phyloP scores from a whole-genome alignment of 306 rosid genomes.

The Bauhinia variegata region DNA sequence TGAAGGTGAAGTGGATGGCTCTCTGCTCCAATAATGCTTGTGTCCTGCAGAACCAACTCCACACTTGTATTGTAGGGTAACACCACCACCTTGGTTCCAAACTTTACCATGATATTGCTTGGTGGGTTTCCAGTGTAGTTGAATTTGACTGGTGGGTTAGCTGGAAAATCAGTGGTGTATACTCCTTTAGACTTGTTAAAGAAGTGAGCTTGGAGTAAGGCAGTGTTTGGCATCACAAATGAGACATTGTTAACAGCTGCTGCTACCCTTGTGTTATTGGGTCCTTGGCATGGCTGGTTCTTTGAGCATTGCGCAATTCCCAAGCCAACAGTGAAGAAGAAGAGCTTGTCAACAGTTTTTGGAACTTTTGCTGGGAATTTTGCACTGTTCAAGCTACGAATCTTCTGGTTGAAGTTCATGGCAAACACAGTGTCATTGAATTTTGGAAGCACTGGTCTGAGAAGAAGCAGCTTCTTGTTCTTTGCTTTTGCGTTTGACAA shows the following conservation, averaged over 20 bases:
- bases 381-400: constrained; percentile 43
- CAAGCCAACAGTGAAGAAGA: constrained; percentile 51
- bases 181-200: constrained; percentile 44
- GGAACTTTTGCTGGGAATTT: constrained; percentile 49
- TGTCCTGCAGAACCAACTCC: constrained; percentile 51
- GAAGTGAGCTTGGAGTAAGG: constrained; percentile 51
- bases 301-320: constrained; percentile 39
- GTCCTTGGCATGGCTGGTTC: constrained; percentile 40
- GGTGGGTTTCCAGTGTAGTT: constrained; percentile 53
- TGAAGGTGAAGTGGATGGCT: constrained; percentile 58
- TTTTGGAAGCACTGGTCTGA: constrained; percentile 37
- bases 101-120: constrained; percentile 38
- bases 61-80: constrained; percentile 46
- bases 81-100: constrained; percentile 45
- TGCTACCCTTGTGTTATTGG: constrained; percentile 37
- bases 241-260: constrained; percentile 46
- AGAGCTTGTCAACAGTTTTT: constrained; percentile 33
- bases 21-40: constrained; percentile 45
- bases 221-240: constrained; percentile 45
- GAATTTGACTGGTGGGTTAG: constrained; percentile 45
- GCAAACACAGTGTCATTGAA: constrained; percentile 45
- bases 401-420: constrained; percentile 31
- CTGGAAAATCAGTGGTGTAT: constrained; percentile 43
- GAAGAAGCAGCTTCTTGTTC: constrained; percentile 25
- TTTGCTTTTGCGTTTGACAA: not conserved